Base-by-base conservation (phyloP, 768 basidiomycete genomes). In the Xanthoconium stramineum region DNA sequence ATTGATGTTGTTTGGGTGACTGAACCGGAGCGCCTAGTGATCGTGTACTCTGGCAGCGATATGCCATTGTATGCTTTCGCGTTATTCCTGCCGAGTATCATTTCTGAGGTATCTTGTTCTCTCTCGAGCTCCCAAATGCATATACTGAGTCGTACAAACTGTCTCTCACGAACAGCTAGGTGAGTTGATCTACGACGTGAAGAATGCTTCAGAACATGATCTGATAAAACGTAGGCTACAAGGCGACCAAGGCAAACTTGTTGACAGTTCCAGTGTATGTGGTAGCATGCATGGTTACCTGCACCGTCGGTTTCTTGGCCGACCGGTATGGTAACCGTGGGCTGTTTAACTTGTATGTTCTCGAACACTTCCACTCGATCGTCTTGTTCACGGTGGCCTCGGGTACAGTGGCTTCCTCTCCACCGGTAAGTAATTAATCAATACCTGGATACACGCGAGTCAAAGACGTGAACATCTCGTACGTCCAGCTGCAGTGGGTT, bases 61-160 rank as follows among this genome's bases (percentile, higher is more conserved):
- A 84, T 78, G 71, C 87, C 89, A 0, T 69, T 91, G 44, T 91
- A 91, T 60, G 86, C 89, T 0, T 89, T 91, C 69, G 78, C 88
- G 24, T 71, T 91, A 43, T 92, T 92, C 76, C 72, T 89, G 52
- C 89, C 89, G 0, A 87, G 83, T 42, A 90, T 91, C 65, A 91
- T 90, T 68, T 84, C 80, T 56, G 74, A 86, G 72, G 84, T 86
- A 59, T 40, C 79, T 70, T 17, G 17, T 10, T 17, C 9, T n/a
- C n/a, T n/a, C n/a, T n/a, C n/a, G n/a, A n/a, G n/a, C n/a, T n/a
- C 13, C 32, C 24, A n/a, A n/a, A n/a, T n/a, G n/a, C n/a, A n/a
- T n/a, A n/a, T n/a, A n/a, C n/a, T n/a, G n/a, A n/a, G n/a, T n/a
- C n/a, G n/a, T n/a, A n/a, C n/a, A n/a, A n/a, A 33, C 50, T 42